phyloP scores from a whole-genome alignment of 345 rosid genomes.

The Hirschfeldia incana region DNA sequence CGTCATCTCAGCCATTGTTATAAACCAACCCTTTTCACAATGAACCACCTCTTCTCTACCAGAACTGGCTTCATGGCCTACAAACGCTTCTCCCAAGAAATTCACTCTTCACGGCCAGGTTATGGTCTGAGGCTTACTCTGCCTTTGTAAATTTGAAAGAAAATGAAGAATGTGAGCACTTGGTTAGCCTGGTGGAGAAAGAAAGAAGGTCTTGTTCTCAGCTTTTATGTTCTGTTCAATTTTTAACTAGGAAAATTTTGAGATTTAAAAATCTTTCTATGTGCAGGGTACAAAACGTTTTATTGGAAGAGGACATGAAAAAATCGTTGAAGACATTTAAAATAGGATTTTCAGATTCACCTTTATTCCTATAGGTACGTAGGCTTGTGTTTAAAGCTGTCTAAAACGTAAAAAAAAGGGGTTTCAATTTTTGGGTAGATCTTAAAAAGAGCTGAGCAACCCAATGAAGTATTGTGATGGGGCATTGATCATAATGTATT shows the following conservation, averaged over 20 bases:
- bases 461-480: background rate
- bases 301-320: constrained; percentile 70
- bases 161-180: constrained; percentile 66
- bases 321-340: constrained; percentile 62
- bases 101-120: background rate
- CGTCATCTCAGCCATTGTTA: background rate
- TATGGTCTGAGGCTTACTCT: background rate
- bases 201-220: constrained; percentile 53
- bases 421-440: background rate
- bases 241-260: background rate
- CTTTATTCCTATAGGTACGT: constrained; percentile 16
- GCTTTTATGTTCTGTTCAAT: background rate
- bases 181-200: constrained; percentile 56
- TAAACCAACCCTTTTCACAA: background rate
- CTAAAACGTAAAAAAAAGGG: background rate
- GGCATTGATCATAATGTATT: background rate
- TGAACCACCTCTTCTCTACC: background rate
- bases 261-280: background rate
- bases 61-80: background rate
- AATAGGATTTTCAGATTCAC: constrained; percentile 52
- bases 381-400: background rate
- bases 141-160: constrained; percentile 33
- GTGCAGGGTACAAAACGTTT: constrained; percentile 68
- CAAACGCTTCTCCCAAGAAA: background rate
- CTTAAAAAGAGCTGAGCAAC: background rate